Percentiles rank a stretch among this genome's conserved stretches.
Conservation (phyloP, 768 basidiomycete genomes). For the Calocera viscosa region DNA sequence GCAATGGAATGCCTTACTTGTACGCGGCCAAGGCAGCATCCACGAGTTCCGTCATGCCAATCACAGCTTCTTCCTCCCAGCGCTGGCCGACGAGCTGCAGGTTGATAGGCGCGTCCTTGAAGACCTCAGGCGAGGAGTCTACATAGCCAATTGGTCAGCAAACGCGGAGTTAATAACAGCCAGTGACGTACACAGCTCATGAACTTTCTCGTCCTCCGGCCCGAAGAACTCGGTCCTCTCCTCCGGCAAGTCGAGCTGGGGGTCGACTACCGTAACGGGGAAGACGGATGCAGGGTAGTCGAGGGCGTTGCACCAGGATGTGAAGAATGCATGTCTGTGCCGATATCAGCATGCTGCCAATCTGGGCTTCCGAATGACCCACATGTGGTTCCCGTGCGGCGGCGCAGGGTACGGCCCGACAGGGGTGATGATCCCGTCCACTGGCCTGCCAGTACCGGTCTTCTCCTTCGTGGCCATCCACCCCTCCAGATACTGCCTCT, state of each 20-base stretch:
- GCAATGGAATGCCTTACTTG: not conserved
- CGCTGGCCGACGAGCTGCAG: constrained; percentile 58
- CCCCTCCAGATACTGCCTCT: constrained; percentile 45
- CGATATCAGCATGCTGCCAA: not conserved
- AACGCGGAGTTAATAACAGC: not conserved
- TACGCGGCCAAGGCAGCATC: constrained; percentile 31
- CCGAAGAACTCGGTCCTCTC: constrained; percentile 37
- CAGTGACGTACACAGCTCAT: constrained; percentile 37
- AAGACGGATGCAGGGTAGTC: constrained; percentile 52
- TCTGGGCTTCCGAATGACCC: constrained; percentile 15
- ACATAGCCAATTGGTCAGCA: not conserved
- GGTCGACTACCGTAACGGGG: constrained; percentile 53
- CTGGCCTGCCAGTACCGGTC: constrained; percentile 53
- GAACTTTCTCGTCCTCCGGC: constrained; percentile 36
- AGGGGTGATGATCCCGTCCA: constrained; percentile 64
- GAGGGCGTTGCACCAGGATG: constrained; percentile 48
- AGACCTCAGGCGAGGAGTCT: constrained; percentile 32
- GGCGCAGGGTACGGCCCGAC: constrained; percentile 47
- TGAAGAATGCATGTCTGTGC: constrained; percentile 39
- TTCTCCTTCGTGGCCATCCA: constrained; percentile 43
- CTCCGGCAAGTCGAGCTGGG: constrained; percentile 37
- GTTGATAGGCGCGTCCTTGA: constrained; percentile 47
- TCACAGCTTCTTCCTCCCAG: constrained; percentile 62
- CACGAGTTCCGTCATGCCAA: constrained; percentile 55
- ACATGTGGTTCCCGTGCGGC: constrained; percentile 51